Conservation (phyloP, 23 red algal species). For the Agarophyton chilense region DNA sequence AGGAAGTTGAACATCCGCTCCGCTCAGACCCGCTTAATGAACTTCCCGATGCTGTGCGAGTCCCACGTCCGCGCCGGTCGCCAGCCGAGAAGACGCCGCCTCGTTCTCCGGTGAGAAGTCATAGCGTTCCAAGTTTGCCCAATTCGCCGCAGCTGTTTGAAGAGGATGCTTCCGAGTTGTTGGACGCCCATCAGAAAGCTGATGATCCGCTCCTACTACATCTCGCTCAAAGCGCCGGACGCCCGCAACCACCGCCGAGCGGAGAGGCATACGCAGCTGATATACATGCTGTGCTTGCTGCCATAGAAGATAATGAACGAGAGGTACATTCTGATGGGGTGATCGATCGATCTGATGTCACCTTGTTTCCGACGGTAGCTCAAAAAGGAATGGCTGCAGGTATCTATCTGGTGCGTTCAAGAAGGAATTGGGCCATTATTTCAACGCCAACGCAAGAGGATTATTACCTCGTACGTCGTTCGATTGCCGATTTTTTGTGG, state of each 20-base stretch:
- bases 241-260: slow-evolving; percentile 19
- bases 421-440: slow-evolving; percentile 9
- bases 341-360: slow-evolving; percentile 48
- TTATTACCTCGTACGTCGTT: slow-evolving; percentile 51
- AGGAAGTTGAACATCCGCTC: slow-evolving; percentile 35
- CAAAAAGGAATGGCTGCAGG: slow-evolving; percentile 10
- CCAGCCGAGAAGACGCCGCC: too few relatives aligned
- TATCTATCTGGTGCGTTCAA: slow-evolving; percentile 17
- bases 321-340: slow-evolving; percentile 9
- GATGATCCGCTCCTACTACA: slow-evolving; percentile 29
- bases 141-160: background rate
- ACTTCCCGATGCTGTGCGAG: slow-evolving; percentile 41
- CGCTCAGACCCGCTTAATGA: slow-evolving; percentile 51
- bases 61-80: slow-evolving; percentile 25
- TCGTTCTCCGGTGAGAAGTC: too few relatives aligned
- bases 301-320: background rate
- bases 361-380: background rate
- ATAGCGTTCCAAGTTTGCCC: too few relatives aligned
- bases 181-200: background rate
- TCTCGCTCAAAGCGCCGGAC: background rate
- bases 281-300: slow-evolving; percentile 16
- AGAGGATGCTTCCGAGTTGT: background rate
- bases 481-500: slow-evolving; percentile 71
- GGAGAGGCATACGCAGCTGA: slow-evolving; percentile 46
- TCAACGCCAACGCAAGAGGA: slow-evolving; percentile 4